phyloP scores from a whole-genome alignment of 371 early-diverging fungal species.

The Entomophthora muscae region DNA sequence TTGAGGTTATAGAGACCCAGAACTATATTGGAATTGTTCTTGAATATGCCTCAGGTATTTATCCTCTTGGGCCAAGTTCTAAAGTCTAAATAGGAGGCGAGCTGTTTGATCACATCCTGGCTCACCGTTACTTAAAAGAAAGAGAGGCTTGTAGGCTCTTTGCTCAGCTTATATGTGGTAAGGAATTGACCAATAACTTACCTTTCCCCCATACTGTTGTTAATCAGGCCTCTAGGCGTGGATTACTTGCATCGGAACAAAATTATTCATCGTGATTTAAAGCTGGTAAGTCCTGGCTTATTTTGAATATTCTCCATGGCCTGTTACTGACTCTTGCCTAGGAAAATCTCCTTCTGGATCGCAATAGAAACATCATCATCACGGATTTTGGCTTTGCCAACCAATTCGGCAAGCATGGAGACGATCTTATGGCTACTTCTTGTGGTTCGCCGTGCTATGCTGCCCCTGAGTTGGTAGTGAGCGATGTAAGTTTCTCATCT shows the following conservation, averaged over 20 bases:
- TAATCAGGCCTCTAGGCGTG: slow-evolving; percentile 62
- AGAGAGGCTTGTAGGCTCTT: slow-evolving; percentile 79
- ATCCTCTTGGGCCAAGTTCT: background rate
- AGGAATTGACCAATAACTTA: too few species aligned
- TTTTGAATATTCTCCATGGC: background rate
- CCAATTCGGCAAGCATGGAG: slow-evolving; percentile 44
- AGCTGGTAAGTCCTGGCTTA: slow-evolving; percentile 43
- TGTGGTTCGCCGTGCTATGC: slow-evolving; percentile 98
- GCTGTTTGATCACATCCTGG: slow-evolving; percentile 89
- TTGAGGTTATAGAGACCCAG: slow-evolving; percentile 92
- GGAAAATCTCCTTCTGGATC: slow-evolving; percentile 83
- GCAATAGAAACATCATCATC: slow-evolving; percentile 72
- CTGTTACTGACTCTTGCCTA: slow-evolving; percentile 11
- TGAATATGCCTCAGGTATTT: slow-evolving; percentile 77
- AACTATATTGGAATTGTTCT: slow-evolving; percentile 88
- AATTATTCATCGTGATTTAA: slow-evolving; percentile 91
- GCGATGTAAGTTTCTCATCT: slow-evolving; percentile 22
- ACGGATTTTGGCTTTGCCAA: slow-evolving; percentile 99
- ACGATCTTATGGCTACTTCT: slow-evolving; percentile 67
- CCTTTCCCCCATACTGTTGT: too few species aligned
- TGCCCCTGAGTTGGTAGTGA: slow-evolving; percentile 91
- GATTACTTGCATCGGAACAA: slow-evolving; percentile 72
- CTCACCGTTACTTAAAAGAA: slow-evolving; percentile 82
- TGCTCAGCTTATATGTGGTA: slow-evolving; percentile 77
- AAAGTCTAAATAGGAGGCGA: slow-evolving; percentile 54